Base-by-base conservation (phyloP, 108 stramenopile species). In the Pseudonitzschia multiseries region DNA sequence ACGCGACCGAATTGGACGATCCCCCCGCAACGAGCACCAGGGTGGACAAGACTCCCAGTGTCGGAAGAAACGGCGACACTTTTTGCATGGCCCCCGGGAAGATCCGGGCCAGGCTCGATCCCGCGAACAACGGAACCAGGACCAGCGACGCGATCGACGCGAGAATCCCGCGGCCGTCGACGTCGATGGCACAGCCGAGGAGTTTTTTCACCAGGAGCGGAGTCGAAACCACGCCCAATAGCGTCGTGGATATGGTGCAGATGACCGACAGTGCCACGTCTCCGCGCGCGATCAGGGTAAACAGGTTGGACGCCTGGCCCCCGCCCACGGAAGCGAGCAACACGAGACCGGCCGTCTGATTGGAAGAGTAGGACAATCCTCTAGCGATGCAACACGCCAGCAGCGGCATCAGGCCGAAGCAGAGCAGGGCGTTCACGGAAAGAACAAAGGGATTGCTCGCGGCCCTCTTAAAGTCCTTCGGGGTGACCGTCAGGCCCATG, bases 261-360 rank as follows among this genome's bases (percentile, higher is more conserved):
- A 81, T 46, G 17, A 81, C 72, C 27, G 68, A 69, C 21, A 81
- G 66, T 10, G 80, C 76, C 29, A 77, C 80, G 73, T 81, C 66
- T 27, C 80, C 80, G 42, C 80, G 75, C n/a, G 76, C 75, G 2
- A 81, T 21, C 20, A 81, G 57, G 33, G 80, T 54, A 52, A 77
- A 81, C 29, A 81, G 33, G 61, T 81, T 81, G 52, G 72, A 73
- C 5, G 80, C 80, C 66, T 81, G 80, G n/a, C 80, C 80, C 54
- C 80, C 80, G 20, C 76, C 72, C 6, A 81, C 80, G 43, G 57
- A 73, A 29, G 71, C 76, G 27, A 81, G 64, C 28, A 81, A 26
- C 6, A 81, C 27, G 15, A 77, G 43, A 12, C 80, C 80, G 15
- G 52, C 51, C 29, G 42, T 51, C 18, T 56, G 42, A 27, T 3